Evolutionary conservation across 2,329 filamentous ascomycete genomes (phyloP).

Genomic region (Fusarium pilosicola): DNA sequence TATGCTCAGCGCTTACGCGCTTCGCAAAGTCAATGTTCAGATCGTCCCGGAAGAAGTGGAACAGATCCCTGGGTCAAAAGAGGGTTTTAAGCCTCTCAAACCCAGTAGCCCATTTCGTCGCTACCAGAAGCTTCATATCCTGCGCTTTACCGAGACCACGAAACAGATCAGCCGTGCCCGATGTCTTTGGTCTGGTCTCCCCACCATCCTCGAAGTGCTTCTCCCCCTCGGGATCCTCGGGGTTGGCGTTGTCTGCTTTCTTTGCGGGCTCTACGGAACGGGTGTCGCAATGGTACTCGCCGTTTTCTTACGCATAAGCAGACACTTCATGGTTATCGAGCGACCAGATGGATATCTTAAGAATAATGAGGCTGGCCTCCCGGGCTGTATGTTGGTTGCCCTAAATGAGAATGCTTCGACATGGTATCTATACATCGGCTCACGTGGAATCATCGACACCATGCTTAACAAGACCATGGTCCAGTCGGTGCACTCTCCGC

Average conservation of each 20-base stretch:
- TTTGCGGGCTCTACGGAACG: background rate
- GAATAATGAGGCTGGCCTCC: background rate
- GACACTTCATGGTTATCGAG: background rate
- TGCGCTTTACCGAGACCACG: background rate
- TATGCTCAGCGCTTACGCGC: background rate
- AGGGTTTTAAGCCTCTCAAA: background rate
- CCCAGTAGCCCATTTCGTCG: background rate
- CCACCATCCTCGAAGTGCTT: accelerated
- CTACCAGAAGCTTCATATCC: accelerated
- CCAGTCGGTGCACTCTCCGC: accelerated
- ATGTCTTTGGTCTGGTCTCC: background rate
- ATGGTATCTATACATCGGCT: background rate
- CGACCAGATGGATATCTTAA: background rate
- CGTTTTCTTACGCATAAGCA: background rate
- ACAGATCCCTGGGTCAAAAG: background rate
- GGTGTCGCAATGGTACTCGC: background rate
- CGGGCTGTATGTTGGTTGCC: background rate
- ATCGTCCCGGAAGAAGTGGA: background rate
- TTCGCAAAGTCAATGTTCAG: background rate
- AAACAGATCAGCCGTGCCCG: background rate
- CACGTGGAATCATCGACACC: background rate
- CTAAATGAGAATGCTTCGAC: background rate
- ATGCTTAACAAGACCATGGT: background rate
- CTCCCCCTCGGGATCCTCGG: accelerated
- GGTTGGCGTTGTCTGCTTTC: background rate